Conservation (phyloP, 2,329 filamentous ascomycete genomes). For the Paraconiothyrium sp. region DNA sequence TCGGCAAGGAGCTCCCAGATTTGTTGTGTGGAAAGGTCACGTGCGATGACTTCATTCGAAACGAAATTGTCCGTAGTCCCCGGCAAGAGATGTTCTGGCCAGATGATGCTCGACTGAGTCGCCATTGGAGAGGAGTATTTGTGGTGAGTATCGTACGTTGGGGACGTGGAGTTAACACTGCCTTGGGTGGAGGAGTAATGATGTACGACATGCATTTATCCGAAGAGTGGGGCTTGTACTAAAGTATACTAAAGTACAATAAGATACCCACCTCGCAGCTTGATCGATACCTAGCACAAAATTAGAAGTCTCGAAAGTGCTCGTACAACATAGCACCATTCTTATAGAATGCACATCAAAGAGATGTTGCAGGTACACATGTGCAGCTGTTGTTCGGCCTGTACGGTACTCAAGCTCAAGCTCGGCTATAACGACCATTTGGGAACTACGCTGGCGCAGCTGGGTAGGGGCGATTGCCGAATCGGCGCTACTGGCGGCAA, state of each 20-base stretch:
- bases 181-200: not conserved
- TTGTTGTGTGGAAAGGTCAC: slow-evolving; percentile 34
- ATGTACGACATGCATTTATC: not conserved
- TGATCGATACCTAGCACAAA: not conserved
- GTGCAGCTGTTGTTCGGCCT: not conserved
- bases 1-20: slow-evolving; percentile 47
- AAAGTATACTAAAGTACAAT: not conserved
- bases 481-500: slow-evolving; percentile 4
- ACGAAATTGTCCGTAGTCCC: slow-evolving; percentile 51
- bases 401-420: not conserved
- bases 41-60: slow-evolving; percentile 46
- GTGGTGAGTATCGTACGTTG: not conserved
- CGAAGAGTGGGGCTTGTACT: not conserved
- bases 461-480: too few species aligned
- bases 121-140: not conserved
- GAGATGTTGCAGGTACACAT: not conserved
- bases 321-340: not conserved
- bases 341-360: not conserved
- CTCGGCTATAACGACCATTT: not conserved
- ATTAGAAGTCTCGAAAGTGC: not conserved
- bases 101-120: slow-evolving; percentile 40
- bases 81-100: slow-evolving; percentile 43
- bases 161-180: not conserved
- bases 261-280: not conserved
- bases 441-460: too few species aligned